Percentiles rank a stretch among this genome's conserved stretches.
Conservation (phyloP, 192 early-diverging fungal genomes). For the Backusella liffmaniae region DNA sequence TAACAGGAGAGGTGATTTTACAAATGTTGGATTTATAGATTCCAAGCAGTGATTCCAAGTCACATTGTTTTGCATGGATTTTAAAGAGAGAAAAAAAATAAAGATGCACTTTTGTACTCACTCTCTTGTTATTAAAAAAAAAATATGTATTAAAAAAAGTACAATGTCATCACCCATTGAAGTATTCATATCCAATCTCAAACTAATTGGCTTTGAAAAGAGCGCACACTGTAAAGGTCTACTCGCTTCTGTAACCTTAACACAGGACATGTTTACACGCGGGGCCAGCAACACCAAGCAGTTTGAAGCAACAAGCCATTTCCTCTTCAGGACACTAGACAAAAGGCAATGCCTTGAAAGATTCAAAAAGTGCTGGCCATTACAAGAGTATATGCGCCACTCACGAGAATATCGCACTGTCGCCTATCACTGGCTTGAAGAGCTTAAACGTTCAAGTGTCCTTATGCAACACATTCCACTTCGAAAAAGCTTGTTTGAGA, state of each 20-base stretch:
- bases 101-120: too few relatives aligned
- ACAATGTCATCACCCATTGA: neutral
- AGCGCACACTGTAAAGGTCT: neutral
- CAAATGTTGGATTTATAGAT: too few relatives aligned
- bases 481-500: slow-evolving; percentile 25
- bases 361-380: slow-evolving; percentile 27
- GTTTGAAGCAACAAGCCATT: slow-evolving; percentile 32
- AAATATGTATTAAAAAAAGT: too few relatives aligned
- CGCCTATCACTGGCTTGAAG: slow-evolving; percentile 26
- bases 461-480: slow-evolving; percentile 7
- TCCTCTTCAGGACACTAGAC: slow-evolving; percentile 26
- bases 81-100: too few relatives aligned
- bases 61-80: too few relatives aligned
- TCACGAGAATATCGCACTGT: slow-evolving; percentile 17
- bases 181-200: slow-evolving; percentile 18
- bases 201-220: slow-evolving; percentile 25
- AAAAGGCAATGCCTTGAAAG: neutral
- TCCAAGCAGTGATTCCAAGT: too few relatives aligned
- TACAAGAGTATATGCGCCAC: slow-evolving; percentile 13
- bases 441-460: slow-evolving; percentile 5
- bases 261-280: slow-evolving; percentile 7
- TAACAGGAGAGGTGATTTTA: too few relatives aligned
- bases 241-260: neutral
- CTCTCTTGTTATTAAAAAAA: too few relatives aligned
- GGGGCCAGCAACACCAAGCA: slow-evolving; percentile 22